A percentile compares a stretch with the other conserved stretches of the same genome.
phyloP scores from a whole-genome alignment of 352 stramenopile genomes.

The Phytophthora fragariae region DNA sequence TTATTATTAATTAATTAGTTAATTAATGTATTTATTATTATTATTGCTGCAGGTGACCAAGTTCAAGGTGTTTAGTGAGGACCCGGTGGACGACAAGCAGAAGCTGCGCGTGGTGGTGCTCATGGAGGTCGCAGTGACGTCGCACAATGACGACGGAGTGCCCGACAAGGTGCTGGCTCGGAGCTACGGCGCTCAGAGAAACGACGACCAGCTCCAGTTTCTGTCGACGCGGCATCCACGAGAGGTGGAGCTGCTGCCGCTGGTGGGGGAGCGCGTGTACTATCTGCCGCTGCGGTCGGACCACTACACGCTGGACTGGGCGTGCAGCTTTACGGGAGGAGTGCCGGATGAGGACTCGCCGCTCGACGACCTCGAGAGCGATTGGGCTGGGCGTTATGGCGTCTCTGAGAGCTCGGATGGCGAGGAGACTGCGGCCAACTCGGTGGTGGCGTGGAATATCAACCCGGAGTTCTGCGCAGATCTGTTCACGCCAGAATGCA shows the following conservation, averaged over 20 bases:
- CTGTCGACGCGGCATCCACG: conserved; percentile 42
- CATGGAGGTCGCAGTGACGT: conserved; percentile 16
- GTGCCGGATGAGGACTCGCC: conserved; percentile 39
- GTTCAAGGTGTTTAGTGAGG: conserved; percentile 40
- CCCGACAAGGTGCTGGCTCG: conserved; percentile 27
- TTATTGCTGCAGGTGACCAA: conserved; percentile 31
- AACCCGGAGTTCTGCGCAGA: conserved; percentile 28
- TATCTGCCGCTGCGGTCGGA: conserved; percentile 67
- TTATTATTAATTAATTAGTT: no score
- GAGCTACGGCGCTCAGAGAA: neutral
- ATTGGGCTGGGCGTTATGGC: conserved; percentile 20
- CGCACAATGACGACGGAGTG: conserved; percentile 2
- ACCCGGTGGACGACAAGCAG: conserved; percentile 13
- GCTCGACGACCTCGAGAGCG: conserved; percentile 36
- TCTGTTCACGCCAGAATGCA: conserved; percentile 36
- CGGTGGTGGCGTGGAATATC: conserved; percentile 33
- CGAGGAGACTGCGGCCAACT: neutral
- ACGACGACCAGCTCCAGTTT: conserved; percentile 43
- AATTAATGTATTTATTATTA: neutral
- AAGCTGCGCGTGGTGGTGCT: conserved; percentile 33
- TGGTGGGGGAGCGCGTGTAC: conserved; percentile 56
- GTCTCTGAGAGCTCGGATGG: neutral
- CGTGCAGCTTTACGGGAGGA: conserved; percentile 40
- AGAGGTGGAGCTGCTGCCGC: conserved; percentile 55
- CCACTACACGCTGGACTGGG: conserved; percentile 59